Evolutionary conservation across 495 filamentous ascomycete species (phyloP), one percentile per base, ranked within the genome.

Genomic region (Haplographium delicatum): DNA sequence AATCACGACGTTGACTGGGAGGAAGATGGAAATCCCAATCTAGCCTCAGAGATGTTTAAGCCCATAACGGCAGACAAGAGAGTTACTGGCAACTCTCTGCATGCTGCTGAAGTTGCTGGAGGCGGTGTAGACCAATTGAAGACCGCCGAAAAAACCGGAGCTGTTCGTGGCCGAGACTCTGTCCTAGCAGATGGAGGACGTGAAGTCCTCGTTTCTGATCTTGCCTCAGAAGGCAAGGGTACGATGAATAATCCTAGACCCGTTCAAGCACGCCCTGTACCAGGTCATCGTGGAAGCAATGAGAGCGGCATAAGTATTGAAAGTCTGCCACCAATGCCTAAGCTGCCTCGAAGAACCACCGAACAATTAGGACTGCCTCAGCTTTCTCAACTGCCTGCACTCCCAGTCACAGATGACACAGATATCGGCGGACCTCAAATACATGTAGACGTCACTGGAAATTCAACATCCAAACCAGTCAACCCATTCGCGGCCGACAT

Each of bases 81-180:
- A 50, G 74, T 88, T 22, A 81, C 73, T 3, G 69, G 75, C 11
- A 88, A 86, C 51, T 58, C 70, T 3, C 73, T 74, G 20, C 86
- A 95, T 66, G 72, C 75, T 47, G 78, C 78, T 44, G 90, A 96
- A 56, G 83, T 95, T 10, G 79, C 79, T 43, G 91, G 91, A 1
- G 76, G 84, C 41, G 88, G 90, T 4, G 41, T 67, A 8, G 91
- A 96, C 61, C 76, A 82, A 37, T 75, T 85, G 74, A 81, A 78
- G 51, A 63, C 68, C 2, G 77, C 76, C 16, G 68, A 80, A 55
- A 62, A 75, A 44, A 68, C 73, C 19, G 83, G 80, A 9, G 49
- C 71, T 25, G 75, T 74, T 44, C 68, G 70, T 16, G 86, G 76
- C 10, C 77, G 85, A 37, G 89, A 93, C 62, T 83, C 88, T 0